Base-by-base conservation (phyloP, 768 basidiomycete genomes). In the Suillus subluteus region DNA sequence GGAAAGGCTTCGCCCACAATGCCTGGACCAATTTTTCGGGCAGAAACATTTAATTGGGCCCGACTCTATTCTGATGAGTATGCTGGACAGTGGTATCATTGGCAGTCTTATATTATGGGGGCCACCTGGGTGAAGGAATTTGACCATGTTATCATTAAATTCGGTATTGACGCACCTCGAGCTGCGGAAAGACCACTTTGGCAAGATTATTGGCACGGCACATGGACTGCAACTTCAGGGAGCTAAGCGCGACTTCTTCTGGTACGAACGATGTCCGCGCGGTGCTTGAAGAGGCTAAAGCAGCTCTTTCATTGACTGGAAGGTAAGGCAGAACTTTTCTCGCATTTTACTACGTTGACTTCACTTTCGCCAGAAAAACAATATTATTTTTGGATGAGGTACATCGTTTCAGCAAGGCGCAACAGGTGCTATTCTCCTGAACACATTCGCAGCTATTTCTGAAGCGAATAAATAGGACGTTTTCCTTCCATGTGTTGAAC, bases 311-410 rank as follows among this genome's bases (percentile, higher is more conserved):
- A 48, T 74, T 93, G 56, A 88, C 88, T 0, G 91, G 91, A 69
- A 84, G 86, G 90, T 86, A 67, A 50, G 80, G 2, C 5, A 12
- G 37, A 32, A 7, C 52, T 66, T 16, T 32, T 41, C 48, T 38
- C 38, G 6, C n/a, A 46, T 15, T 65, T 16, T 21, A 26, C 30
- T 32, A 32, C 30, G 15, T 37, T 6, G 9, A 65, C 12, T 55
- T 74, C 32, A 59, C 72, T 48, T 63, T 18, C 43, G 18, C 32
- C 40, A 92, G 91, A 71, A 83, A 84, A 68, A 95, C 93, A 0
- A 79, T 92, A 35, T 72, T 95, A 16, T 95, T 95, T 76, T 76
- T 95, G 64, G 94, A 96, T 71, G 94, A 95, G 76, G 88, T 95
- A 16, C 94, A 94, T 77, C 87, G 91, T 0, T 92, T 91, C 73